phyloP scores from a whole-genome alignment of 2,329 filamentous ascomycete species.

The Aureobasidium sp. region DNA sequence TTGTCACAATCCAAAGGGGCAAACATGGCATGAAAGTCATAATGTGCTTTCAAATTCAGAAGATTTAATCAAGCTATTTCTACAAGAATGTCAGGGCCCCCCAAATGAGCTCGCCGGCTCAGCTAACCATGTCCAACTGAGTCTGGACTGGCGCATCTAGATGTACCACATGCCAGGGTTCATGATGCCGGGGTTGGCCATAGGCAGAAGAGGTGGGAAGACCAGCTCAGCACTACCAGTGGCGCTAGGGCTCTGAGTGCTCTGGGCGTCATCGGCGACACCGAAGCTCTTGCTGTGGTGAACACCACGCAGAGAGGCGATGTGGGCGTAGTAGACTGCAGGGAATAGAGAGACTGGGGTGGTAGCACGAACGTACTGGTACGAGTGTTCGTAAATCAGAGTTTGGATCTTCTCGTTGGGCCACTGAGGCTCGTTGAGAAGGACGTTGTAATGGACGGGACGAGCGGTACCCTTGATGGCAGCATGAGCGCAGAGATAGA shows the following conservation, averaged over 20 bases:
- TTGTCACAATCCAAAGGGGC: neutral
- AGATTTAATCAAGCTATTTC: neutral
- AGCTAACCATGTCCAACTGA: slow-evolving; percentile 9
- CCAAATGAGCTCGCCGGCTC: slow-evolving; percentile 5
- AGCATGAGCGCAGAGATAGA: slow-evolving; percentile 63
- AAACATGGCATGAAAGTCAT: neutral
- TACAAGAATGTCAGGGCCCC: neutral
- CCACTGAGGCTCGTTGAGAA: slow-evolving; percentile 71
- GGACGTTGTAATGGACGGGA: slow-evolving; percentile 77
- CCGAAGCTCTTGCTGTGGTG: slow-evolving; percentile 57
- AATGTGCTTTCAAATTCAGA: slow-evolving; percentile 11
- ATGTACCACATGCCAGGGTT: slow-evolving; percentile 45
- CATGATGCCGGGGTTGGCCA: slow-evolving; percentile 35
- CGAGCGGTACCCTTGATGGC: slow-evolving; percentile 93
- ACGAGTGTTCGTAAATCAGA: slow-evolving; percentile 91
- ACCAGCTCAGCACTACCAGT: neutral
- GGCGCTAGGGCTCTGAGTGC: neutral
- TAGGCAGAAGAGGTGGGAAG: slow-evolving; percentile 34
- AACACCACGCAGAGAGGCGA: slow-evolving; percentile 74
- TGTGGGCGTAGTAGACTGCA: slow-evolving; percentile 91
- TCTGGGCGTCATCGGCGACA: neutral
- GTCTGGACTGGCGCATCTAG: slow-evolving; percentile 25
- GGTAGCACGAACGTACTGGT: slow-evolving; percentile 85
- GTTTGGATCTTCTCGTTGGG: slow-evolving; percentile 65
- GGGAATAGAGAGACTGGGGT: slow-evolving; percentile 85